phyloP scores from a whole-genome alignment of 2,329 filamentous ascomycete genomes.

The Apiospora rasikravindrae region DNA sequence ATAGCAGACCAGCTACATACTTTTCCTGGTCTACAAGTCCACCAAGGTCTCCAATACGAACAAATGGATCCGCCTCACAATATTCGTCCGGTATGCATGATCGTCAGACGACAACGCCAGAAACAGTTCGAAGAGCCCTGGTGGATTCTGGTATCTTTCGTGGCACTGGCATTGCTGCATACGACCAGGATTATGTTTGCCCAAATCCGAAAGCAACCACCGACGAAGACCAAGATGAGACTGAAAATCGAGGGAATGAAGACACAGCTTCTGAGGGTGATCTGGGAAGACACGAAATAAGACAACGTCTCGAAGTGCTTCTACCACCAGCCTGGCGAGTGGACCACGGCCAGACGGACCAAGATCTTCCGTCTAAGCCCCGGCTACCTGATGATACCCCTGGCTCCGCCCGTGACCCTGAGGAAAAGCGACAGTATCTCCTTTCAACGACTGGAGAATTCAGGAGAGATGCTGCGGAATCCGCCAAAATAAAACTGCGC shows the following conservation, averaged over 20 bases:
- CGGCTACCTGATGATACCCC: background rate
- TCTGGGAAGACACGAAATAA: background rate
- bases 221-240: background rate
- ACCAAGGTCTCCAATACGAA: background rate
- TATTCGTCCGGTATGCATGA: background rate
- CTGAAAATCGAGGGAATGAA: background rate
- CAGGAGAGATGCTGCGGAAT: background rate
- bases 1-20: constrained; percentile 24
- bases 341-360: background rate
- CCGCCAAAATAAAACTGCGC: background rate
- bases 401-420: background rate
- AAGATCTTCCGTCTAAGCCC: background rate
- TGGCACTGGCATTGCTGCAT: constrained; percentile 20
- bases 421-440: background rate
- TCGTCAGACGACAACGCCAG: constrained; percentile 8
- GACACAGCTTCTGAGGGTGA: no score
- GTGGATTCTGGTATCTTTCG: constrained; percentile 21
- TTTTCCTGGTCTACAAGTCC: constrained; percentile 32
- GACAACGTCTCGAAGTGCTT: background rate
- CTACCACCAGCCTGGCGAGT: constrained; percentile 1
- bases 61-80: background rate
- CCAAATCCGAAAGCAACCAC: background rate
- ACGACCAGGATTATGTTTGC: background rate
- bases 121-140: constrained; percentile 10
- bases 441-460: background rate